phyloP scores from a whole-genome alignment of 148 eudicot species.

The Suaeda aralocaspica region DNA sequence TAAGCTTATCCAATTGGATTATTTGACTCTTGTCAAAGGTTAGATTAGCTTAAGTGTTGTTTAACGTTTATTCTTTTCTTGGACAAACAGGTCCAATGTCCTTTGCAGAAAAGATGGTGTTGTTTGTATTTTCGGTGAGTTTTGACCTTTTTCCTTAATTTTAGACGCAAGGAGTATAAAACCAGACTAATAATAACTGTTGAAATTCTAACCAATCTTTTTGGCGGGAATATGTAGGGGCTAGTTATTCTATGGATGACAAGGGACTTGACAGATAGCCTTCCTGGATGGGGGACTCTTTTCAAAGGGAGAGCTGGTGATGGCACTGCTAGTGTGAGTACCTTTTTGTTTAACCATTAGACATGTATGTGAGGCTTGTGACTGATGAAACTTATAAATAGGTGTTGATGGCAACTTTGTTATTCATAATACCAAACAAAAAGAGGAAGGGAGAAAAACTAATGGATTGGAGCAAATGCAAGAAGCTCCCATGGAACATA shows the following conservation, averaged over 20 bases:
- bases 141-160: too few species aligned
- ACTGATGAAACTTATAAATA: background rate
- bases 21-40: slow-evolving; percentile 5
- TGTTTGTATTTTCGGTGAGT: slow-evolving; percentile 64
- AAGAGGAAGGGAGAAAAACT: slow-evolving; percentile 72
- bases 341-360: background rate
- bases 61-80: background rate
- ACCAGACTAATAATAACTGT: background rate
- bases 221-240: slow-evolving; percentile 31
- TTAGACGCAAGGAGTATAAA: background rate
- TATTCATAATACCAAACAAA: slow-evolving; percentile 87
- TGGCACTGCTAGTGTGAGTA: slow-evolving; percentile 85
- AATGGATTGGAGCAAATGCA: slow-evolving; percentile 98
- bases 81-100: slow-evolving; percentile 68
- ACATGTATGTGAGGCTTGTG: background rate
- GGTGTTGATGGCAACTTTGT: slow-evolving; percentile 88
- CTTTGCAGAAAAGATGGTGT: slow-evolving; percentile 80
- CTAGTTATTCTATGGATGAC: slow-evolving; percentile 88
- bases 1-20: slow-evolving; percentile 20
- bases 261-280: slow-evolving; percentile 76
- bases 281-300: slow-evolving; percentile 88
- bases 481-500: slow-evolving; percentile 80
- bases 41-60: background rate
- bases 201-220: background rate
- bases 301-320: slow-evolving; percentile 81